Evolutionary conservation across 495 filamentous ascomycete species (phyloP), one percentile per base, ranked within the genome.

Genomic region (Tuber umbilicatum): DNA sequence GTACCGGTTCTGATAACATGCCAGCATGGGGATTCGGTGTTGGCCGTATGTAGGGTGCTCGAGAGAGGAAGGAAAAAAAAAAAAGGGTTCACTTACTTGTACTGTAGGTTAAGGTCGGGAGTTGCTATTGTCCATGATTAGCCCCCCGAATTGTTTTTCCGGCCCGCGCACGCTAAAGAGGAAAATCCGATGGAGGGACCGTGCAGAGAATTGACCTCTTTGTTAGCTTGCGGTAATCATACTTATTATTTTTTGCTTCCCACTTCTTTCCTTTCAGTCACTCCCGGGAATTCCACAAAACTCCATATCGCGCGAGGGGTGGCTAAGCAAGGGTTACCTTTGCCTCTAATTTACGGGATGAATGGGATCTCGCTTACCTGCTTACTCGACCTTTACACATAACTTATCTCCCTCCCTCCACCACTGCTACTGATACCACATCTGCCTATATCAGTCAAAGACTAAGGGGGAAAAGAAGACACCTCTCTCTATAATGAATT

Each of bases 131-230:
- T 14, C 23, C n/a, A 60, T 60, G 55, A 60, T 60, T 60, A n/a
- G 55, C 55, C 55, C 55, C n/a, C 55, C 23, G 55, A 31, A 60
- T 60, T 27, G 55, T 60, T 60, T 60, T 60, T 60, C 55, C 55
- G 55, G n/a, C 12, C 55, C 55, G 10, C 55, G 9, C 55, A 60
- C n/a, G 55, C 55, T 60, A 60, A 60, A 6, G 23, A 60, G 55
- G 55, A 60, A 60, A 60, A 60, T 60, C 55, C 55, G 55, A 31
- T 31, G 27, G 55, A 60, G 12, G n/a, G 5, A 47, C 45, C 17
- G 45, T 47, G 9, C 45, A 47, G 9, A 31, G 3, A 16, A 31
- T 60, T 60, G 55, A 60, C n/a, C 2, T 31, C 16, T 60, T 31
- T 31, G 27, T 55, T 50, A 16, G 2, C n/a, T 6, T 50, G n/a